Evolutionary conservation across 1,139 yeast genomes (phyloP).

Genomic region (Starmera stellimalicola): DNA sequence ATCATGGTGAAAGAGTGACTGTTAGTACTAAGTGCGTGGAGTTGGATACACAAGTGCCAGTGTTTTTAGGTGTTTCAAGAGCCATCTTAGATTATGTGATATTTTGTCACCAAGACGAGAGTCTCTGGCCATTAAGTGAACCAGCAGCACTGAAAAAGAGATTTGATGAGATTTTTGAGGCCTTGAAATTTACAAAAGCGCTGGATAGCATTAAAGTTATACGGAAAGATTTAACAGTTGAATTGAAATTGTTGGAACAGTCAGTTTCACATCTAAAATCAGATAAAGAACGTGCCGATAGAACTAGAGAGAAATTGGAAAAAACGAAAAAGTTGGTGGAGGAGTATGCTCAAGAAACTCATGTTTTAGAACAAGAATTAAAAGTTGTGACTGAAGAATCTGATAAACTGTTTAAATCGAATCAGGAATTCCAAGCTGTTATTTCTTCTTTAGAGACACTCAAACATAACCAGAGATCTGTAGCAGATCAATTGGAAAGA

Average conservation of each 20-base stretch:
- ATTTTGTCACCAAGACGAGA: constrained; percentile 96
- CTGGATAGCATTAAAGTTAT: constrained; percentile 68
- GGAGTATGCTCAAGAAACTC: constrained; percentile 39
- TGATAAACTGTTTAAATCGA: constrained; percentile 57
- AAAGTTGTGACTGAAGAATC: constrained; percentile 47
- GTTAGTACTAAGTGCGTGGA: constrained; percentile 80
- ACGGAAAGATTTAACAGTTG: constrained; percentile 67
- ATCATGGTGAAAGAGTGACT: constrained; percentile 59
- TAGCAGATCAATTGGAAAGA: constrained; percentile 41
- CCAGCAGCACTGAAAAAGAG: constrained; percentile 82
- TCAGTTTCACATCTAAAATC: constrained; percentile 65
- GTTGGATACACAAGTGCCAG: constrained; percentile 73
- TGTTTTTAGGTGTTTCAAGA: constrained; percentile 76
- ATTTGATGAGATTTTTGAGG: constrained; percentile 95
- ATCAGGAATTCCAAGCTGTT: constrained; percentile 74
- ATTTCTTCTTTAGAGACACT: constrained; percentile 56
- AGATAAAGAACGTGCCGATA: constrained; percentile 66
- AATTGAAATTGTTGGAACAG: constrained; percentile 67
- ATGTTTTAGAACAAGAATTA: constrained; percentile 38
- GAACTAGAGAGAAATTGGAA: constrained; percentile 40
- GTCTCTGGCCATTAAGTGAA: constrained; percentile 93
- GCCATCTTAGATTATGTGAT: constrained; percentile 88
- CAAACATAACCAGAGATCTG: constrained; percentile 34
- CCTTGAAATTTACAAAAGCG: constrained; percentile 86
- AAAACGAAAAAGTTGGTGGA: constrained; percentile 37